phyloP scores from a whole-genome alignment of 257 asterid genomes.

The Coffea eugenioides region DNA sequence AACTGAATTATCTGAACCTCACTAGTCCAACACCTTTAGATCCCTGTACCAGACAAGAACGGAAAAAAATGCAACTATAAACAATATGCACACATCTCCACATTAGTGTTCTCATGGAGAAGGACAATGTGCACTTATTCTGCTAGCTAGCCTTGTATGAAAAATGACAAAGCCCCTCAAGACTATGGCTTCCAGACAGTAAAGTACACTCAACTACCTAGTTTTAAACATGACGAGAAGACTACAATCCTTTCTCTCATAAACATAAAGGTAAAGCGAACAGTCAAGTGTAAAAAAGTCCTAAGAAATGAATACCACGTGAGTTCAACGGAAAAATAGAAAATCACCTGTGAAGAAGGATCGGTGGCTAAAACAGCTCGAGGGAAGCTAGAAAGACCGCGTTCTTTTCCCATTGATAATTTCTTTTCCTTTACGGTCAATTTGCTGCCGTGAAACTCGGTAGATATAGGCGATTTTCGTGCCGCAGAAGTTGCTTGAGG shows the following conservation, averaged over 20 bases:
- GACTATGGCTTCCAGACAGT: neutral
- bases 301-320: neutral
- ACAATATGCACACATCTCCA: neutral
- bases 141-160: neutral
- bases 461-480: slow-evolving; percentile 56
- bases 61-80: neutral
- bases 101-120: neutral
- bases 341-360: slow-evolving; percentile 57
- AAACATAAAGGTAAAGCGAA: neutral
- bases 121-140: neutral
- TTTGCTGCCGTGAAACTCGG: slow-evolving; percentile 52
- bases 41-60: neutral
- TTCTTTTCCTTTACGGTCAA: slow-evolving; percentile 38
- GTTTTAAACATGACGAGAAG: neutral
- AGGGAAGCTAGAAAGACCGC: slow-evolving; percentile 35
- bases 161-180: neutral
- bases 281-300: too few species aligned
- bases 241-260: neutral
- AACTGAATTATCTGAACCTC: neutral
- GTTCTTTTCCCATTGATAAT: slow-evolving; percentile 55
- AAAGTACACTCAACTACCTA: neutral
- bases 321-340: neutral
- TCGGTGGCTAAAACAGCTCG: slow-evolving; percentile 67
- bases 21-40: neutral
- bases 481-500: slow-evolving; percentile 57